Conservation (phyloP, 2,329 filamentous ascomycete species). For the Colletotrichum sp. region DNA sequence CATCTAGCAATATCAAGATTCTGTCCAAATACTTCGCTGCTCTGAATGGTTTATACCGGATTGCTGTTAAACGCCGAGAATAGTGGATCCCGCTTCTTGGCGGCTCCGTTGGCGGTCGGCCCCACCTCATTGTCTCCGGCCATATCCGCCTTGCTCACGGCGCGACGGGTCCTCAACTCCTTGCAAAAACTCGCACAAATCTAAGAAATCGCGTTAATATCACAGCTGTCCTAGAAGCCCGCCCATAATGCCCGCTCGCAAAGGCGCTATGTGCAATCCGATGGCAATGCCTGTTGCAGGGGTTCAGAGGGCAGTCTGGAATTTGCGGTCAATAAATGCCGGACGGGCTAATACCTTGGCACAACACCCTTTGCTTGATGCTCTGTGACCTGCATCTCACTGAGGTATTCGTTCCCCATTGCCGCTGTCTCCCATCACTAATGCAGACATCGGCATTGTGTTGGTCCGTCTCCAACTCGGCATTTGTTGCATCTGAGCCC, state of each 20-base stretch:
- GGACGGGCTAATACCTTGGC: not conserved
- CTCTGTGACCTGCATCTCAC: not conserved
- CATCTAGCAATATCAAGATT: not conserved
- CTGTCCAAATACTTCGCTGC: not conserved
- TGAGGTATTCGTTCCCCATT: not conserved
- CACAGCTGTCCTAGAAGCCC: not conserved
- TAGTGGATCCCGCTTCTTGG: not conserved
- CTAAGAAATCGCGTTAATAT: not conserved
- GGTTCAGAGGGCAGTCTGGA: not conserved
- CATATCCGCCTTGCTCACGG: not conserved
- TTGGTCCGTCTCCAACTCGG: not conserved
- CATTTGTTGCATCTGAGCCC: not conserved
- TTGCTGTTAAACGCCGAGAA: not conserved
- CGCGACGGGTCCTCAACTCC: not conserved
- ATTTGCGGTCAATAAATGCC: not conserved
- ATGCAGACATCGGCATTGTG: not conserved
- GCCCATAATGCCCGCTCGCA: not conserved
- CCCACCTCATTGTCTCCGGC: not conserved
- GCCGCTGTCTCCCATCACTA: not conserved
- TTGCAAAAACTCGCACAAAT: not conserved
- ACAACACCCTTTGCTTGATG: not conserved
- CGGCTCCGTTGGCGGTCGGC: not conserved
- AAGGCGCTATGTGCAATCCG: not conserved
- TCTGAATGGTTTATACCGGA: not conserved
- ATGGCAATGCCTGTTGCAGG: not conserved